Evolutionary conservation across 768 basidiomycete genomes (phyloP), one percentile per base, ranked within the genome.

Genomic region (Russula ochroleuca): DNA sequence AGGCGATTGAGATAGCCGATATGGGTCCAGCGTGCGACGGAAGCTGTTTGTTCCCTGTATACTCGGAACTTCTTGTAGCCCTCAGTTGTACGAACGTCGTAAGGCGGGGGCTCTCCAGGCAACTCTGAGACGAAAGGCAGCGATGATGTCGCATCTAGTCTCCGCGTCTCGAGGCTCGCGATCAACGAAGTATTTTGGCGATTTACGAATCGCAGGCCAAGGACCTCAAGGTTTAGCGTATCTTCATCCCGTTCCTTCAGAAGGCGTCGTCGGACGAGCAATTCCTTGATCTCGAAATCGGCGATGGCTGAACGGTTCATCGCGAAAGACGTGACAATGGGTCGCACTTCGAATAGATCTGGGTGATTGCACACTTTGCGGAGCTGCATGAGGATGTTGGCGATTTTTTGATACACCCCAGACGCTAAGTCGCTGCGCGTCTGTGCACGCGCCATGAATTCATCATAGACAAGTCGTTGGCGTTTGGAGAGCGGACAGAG

Each of bases 281-380:
- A 73, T 62, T 98, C 90, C 81, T 95, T 83, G 83, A 97, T 83
- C 77, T 94, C 80, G 74, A 86, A 86, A 75, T 92, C 84, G 65
- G 84, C 92, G 65, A 84, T 81, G 59, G 81, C 92, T 62, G 87
- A 94, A 68, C 82, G 88, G 62, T 77, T 78, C 85, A 84, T 88
- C 5, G 81, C 85, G 73, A 88, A 92, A 28, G 83, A 93, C 57
- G 83, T 91, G 59, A 85, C 85, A 64, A 87, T 85, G 1, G 94
- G 91, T 69, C 94, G 87, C 56, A 91, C 85, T 74, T 95, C 91
- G 72, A 96, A 95, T 11, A 94, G 79, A 74, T 94, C 89, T 0
- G 95, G 96, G 74, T 98, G 94, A 60, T 92, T 94, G 78, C 93
- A 93, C 48, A 96, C 92, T 78, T 98, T 98, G 60, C 97, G 88